These are phyloP conservation scores for Penicillium coprophilum DNA, from an alignment of 495 filamentous ascomycete species.

Conservation along the genomic window DNA sequence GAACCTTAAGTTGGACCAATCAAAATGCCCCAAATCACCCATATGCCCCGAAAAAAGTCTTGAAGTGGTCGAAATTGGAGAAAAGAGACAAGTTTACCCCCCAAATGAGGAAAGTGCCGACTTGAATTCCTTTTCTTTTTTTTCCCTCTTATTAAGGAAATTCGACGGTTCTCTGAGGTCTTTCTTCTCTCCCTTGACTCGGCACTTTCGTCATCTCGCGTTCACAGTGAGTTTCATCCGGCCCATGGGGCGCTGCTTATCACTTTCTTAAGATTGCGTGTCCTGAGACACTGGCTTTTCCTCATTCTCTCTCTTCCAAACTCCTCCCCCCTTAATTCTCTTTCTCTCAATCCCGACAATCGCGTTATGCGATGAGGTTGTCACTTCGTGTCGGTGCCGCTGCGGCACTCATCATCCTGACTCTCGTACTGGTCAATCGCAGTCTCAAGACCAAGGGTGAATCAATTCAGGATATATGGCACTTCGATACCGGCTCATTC, in stretches of 20 bases:
- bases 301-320: neutral
- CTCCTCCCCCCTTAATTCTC: neutral
- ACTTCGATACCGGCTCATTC: slow-evolving; percentile 30
- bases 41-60: too few species aligned
- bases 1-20: slow-evolving; percentile 4
- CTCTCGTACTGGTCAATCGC: slow-evolving; percentile 38
- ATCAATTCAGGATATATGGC: slow-evolving; percentile 31
- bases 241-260: slow-evolving; percentile 11
- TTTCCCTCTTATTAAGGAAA: neutral
- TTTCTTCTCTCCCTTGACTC: neutral
- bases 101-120: slow-evolving; percentile 2
- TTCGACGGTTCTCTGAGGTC: too few species aligned
- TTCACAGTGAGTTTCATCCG: neutral
- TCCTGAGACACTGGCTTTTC: slow-evolving; percentile 8
- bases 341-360: slow-evolving; percentile 1
- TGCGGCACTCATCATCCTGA: slow-evolving; percentile 36
- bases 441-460: slow-evolving; percentile 31
- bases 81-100: neutral
- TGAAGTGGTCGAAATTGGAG: neutral
- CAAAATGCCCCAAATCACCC: neutral
- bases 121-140: neutral
- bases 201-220: slow-evolving; percentile 12
- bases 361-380: slow-evolving; percentile 46
- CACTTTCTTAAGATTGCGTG: slow-evolving; percentile 9
- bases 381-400: slow-evolving; percentile 38